These are phyloP conservation scores for Neurospora sp. DNA, from an alignment of 495 filamentous ascomycete genomes.

Conservation along the genomic window DNA sequence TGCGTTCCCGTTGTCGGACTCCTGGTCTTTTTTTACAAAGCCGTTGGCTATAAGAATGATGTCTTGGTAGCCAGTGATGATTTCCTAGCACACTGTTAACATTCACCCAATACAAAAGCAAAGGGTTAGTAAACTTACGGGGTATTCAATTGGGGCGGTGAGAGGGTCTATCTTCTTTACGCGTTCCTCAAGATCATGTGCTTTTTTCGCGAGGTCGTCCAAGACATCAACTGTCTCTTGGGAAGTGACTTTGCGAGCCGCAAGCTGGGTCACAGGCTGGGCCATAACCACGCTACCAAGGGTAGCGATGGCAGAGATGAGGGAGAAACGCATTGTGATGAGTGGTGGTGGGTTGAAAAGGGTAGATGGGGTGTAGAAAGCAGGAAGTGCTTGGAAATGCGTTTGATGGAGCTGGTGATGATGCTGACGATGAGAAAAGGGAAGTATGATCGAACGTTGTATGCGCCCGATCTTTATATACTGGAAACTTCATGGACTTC, in stretches of 20 bases:
- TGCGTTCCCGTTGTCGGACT: not conserved
- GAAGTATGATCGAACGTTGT: not conserved
- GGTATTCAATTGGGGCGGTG: too few relatives aligned
- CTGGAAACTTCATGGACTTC: not conserved
- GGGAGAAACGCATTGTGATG: conserved; percentile 14
- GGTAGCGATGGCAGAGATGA: conserved; percentile 5
- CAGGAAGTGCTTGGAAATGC: not conserved
- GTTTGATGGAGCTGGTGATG: not conserved
- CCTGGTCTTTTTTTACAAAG: too few relatives aligned
- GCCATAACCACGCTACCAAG: conserved; percentile 6
- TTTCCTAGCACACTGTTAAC: too few relatives aligned
- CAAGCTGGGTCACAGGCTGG: not conserved
- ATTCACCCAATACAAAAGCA: too few relatives aligned
- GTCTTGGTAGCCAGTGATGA: too few relatives aligned
- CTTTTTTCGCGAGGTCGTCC: conserved; percentile 6
- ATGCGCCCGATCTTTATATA: not conserved
- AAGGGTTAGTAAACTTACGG: too few relatives aligned
- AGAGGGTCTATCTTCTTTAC: too few relatives aligned
- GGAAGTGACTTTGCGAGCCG: not conserved
- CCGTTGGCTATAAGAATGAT: too few relatives aligned
- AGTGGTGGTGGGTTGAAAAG: not conserved
- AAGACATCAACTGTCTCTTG: conserved; percentile 7
- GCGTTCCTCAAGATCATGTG: not conserved
- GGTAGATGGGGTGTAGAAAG: not conserved
- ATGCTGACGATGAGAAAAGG: not conserved